Evolutionary conservation across 768 basidiomycete species (phyloP).

Genomic region (Boletus edulis): DNA sequence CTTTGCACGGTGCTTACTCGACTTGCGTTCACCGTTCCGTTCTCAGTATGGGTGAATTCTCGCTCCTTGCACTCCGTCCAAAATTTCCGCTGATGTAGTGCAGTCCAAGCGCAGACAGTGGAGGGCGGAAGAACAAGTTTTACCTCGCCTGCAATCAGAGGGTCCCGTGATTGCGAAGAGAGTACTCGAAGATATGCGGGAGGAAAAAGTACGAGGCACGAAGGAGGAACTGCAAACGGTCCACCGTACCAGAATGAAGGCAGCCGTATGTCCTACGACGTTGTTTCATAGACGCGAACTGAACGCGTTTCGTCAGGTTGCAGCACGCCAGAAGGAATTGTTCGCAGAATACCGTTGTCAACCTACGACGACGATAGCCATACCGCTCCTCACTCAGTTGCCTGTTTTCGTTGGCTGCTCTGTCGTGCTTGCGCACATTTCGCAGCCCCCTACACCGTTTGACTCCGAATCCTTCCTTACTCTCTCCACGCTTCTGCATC

Average conservation of each 20-base stretch:
- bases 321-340: constrained; percentile 55
- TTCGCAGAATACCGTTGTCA: constrained; percentile 55
- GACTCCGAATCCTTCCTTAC: constrained; percentile 79
- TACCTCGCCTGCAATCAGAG: constrained; percentile 54
- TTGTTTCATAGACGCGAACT: not conserved
- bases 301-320: constrained; percentile 40
- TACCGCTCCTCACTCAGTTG: constrained; percentile 65
- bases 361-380: constrained; percentile 53
- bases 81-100: constrained; percentile 12
- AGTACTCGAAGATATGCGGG: constrained; percentile 50
- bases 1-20: constrained; percentile 62
- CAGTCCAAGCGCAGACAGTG: constrained; percentile 63
- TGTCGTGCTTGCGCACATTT: constrained; percentile 52
- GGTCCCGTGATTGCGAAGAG: constrained; percentile 38
- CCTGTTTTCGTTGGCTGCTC: constrained; percentile 73
- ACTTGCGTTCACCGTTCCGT: constrained; percentile 58
- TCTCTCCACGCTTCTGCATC: constrained; percentile 63
- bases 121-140: constrained; percentile 57
- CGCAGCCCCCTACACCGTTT: constrained; percentile 59
- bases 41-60: constrained; percentile 67
- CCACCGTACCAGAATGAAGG: constrained; percentile 46
- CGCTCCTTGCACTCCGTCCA: not conserved
- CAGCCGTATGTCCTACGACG: constrained; percentile 38
- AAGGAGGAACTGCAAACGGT: constrained; percentile 48
- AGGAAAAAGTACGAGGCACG: constrained; percentile 50